Conservation (phyloP, 176 grass and related monocot genomes). For the Avena sativa region DNA sequence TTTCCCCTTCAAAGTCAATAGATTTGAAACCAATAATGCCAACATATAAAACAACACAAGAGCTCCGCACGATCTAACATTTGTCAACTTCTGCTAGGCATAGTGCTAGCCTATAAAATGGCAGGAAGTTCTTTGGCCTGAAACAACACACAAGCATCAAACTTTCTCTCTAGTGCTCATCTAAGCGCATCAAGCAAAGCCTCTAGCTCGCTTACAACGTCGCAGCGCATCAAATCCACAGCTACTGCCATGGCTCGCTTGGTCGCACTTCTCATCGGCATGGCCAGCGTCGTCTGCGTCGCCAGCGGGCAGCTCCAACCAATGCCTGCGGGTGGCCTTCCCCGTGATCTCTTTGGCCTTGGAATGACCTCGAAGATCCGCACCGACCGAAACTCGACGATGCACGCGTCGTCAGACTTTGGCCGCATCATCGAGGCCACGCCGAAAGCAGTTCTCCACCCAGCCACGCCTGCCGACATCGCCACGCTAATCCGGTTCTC, state of each 20-base stretch:
- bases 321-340: conserved; percentile 30
- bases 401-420: conserved; percentile 55
- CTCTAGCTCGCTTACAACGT: background rate
- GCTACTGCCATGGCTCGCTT: conserved; percentile 25
- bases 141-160: conserved; percentile 35
- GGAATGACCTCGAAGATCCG: conserved; percentile 40
- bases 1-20: conserved; percentile 39
- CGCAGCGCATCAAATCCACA: background rate
- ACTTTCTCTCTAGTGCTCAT: background rate
- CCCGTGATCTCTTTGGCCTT: conserved; percentile 25
- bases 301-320: conserved; percentile 21
- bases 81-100: conserved; percentile 48
- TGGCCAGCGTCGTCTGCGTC: conserved; percentile 36
- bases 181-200: background rate
- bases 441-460: conserved; percentile 42
- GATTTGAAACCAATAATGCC: conserved; percentile 36
- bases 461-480: conserved; percentile 42
- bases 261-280: background rate
- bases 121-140: conserved; percentile 8
- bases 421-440: conserved; percentile 25
- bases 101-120: conserved; percentile 53
- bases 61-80: conserved; percentile 25
- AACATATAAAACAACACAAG: too few relatives aligned
- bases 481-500: conserved; percentile 54
- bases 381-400: conserved; percentile 41